Evolutionary conservation across 73 alveolate genomes (phyloP).

Genomic region (Breviolum minutum): DNA sequence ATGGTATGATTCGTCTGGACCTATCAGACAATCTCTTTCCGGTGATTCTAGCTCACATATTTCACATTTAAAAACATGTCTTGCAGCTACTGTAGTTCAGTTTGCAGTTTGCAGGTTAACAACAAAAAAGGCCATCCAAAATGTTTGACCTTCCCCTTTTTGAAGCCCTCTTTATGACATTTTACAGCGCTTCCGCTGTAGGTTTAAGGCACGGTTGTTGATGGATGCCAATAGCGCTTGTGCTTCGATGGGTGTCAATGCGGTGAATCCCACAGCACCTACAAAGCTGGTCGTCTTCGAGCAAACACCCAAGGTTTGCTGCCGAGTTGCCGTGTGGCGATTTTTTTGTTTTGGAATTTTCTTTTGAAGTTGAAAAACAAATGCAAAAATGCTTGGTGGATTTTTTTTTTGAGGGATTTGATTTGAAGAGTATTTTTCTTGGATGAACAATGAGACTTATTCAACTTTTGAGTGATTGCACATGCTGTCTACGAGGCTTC

Average conservation of each 20-base stretch:
- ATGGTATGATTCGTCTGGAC: too few relatives aligned
- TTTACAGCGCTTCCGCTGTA: not conserved
- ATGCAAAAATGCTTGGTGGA: not conserved
- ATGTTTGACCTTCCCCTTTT: not conserved
- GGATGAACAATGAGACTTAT: too few relatives aligned
- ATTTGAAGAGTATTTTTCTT: not conserved
- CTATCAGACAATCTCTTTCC: too few relatives aligned
- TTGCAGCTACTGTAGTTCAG: too few relatives aligned
- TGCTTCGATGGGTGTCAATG: constrained; percentile 42
- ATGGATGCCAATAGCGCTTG: constrained; percentile 60
- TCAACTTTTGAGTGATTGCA: too few relatives aligned
- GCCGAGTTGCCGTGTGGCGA: not conserved
- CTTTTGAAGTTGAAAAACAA: not conserved
- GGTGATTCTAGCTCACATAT: too few relatives aligned
- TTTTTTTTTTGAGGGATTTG: not conserved
- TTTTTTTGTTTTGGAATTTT: not conserved
- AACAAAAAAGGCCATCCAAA: not conserved
- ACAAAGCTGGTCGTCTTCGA: constrained; percentile 88
- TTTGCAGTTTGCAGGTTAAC: too few relatives aligned
- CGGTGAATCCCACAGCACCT: constrained; percentile 88
- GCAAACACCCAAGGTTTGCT: constrained; percentile 69
- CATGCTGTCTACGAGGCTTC: too few relatives aligned
- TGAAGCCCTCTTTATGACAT: too few relatives aligned
- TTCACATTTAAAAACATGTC: too few relatives aligned
- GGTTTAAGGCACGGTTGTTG: constrained; percentile 59